Percentiles rank a stretch among this genome's conserved stretches.
Evolutionary conservation across 345 rosid species (phyloP).

Genomic region (Bruguiera parviflora): DNA sequence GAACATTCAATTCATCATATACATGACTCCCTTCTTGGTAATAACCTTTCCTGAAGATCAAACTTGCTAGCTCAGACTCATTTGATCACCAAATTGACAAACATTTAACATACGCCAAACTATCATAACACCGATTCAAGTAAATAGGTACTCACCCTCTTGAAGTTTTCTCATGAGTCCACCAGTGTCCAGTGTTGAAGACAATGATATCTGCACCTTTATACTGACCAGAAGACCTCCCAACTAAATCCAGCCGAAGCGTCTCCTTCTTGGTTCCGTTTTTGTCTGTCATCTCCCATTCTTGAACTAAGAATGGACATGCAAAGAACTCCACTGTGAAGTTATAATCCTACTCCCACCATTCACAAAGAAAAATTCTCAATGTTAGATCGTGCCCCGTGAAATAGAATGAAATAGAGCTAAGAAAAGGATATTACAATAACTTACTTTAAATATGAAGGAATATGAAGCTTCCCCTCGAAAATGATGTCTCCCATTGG

Average conservation of each 20-base stretch:
- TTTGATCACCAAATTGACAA: not conserved
- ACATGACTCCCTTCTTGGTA: conserved; percentile 93
- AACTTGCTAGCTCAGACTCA: conserved; percentile 3
- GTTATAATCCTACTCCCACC: conserved; percentile 54
- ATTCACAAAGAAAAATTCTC: conserved; percentile 10
- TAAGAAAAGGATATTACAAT: not conserved
- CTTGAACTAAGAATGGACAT: conserved; percentile 89
- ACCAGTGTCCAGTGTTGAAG: conserved; percentile 98
- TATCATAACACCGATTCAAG: not conserved
- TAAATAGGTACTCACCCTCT: conserved; percentile 50
- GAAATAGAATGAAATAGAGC: not conserved
- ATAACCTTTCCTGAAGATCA: conserved; percentile 68
- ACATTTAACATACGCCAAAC: not conserved
- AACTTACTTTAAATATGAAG: conserved; percentile 72
- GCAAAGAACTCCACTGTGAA: conserved; percentile 81
- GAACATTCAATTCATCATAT: conserved; percentile 65
- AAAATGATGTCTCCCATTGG: conserved; percentile 62
- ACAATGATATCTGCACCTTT: conserved; percentile 69
- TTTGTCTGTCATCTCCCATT: conserved; percentile 69
- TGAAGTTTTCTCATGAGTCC: conserved; percentile 98
- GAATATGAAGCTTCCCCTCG: conserved; percentile 86
- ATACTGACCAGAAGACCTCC: conserved; percentile 66
- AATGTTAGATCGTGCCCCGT: not conserved
- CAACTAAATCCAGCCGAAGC: conserved; percentile 79
- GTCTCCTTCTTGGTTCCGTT: conserved; percentile 69